Evolutionary conservation across 192 early-diverging fungal species (phyloP).

Genomic region (Cladochytrium replicatum): DNA sequence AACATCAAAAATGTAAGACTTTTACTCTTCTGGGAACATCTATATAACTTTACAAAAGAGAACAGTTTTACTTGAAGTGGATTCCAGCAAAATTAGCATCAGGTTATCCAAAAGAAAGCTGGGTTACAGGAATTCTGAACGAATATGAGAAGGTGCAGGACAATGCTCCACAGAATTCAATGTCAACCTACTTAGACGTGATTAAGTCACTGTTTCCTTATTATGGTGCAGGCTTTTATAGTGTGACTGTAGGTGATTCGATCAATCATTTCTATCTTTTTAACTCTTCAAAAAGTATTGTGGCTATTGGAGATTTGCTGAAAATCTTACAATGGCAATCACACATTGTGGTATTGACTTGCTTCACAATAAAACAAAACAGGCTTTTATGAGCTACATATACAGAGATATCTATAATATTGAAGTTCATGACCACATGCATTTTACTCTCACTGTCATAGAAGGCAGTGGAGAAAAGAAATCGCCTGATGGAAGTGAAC

Average conservation of each 20-base stretch:
- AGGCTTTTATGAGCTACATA: conserved; percentile 27
- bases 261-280: neutral
- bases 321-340: conserved; percentile 35
- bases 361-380: conserved; percentile 28
- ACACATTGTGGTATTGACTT: conserved; percentile 32
- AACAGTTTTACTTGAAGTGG: too few species aligned
- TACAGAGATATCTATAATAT: conserved; percentile 27
- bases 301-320: conserved; percentile 32
- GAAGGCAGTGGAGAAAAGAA: conserved; percentile 12
- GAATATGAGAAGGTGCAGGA: conserved; percentile 32
- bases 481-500: conserved; percentile 18
- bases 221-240: conserved; percentile 35
- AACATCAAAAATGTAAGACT: conserved; percentile 19
- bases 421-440: conserved; percentile 12
- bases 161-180: conserved; percentile 16
- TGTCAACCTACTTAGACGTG: conserved; percentile 29
- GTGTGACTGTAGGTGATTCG: conserved; percentile 27
- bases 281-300: conserved; percentile 17
- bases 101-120: conserved; percentile 27
- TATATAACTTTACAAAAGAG: too few species aligned
- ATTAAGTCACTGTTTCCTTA: conserved; percentile 26
- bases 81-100: conserved; percentile 24
- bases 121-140: conserved; percentile 28
- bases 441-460: conserved; percentile 20
- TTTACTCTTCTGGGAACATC: conserved; percentile 9